Conservation (phyloP, 1,284 basidiomycete genomes). For the Limonomyces culmigenus region DNA sequence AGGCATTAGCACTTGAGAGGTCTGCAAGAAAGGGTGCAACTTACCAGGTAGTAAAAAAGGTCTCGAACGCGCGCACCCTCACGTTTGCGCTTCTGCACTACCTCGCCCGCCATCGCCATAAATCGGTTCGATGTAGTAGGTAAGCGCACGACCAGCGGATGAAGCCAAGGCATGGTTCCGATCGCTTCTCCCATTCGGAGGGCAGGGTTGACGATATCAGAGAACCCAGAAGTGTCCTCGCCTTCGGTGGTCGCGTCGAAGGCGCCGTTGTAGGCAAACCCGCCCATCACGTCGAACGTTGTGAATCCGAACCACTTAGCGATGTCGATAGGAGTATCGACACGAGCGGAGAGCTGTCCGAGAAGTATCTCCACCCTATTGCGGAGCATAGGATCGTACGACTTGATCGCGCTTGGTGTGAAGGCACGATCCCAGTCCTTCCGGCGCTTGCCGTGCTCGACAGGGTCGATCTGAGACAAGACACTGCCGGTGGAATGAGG, state of each 20-base stretch:
- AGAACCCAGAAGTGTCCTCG: conserved; percentile 4
- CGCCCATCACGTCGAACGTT: conserved; percentile 10
- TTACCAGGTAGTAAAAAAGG: not conserved
- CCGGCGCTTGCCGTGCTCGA: conserved; percentile 11
- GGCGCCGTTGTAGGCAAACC: conserved; percentile 6
- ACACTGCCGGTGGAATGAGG: not conserved
- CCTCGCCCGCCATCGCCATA: not conserved
- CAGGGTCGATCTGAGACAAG: conserved; percentile 5
- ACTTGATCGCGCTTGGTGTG: conserved; percentile 5
- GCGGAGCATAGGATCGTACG: conserved; percentile 5
- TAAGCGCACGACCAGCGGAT: not conserved
- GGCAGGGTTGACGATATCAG: conserved; percentile 3
- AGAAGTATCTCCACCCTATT: conserved; percentile 3
- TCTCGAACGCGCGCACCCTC: not conserved
- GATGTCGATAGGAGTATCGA: conserved; percentile 4
- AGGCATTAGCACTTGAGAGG: not conserved
- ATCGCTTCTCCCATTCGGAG: conserved; percentile 2
- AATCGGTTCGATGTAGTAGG: not conserved
- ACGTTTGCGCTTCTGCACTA: not conserved
- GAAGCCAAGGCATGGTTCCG: conserved; percentile 6
- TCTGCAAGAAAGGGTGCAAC: not conserved
- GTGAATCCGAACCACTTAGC: conserved; percentile 8
- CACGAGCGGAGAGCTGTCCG: conserved; percentile 1
- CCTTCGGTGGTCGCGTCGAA: conserved; percentile 7
- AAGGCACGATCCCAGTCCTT: conserved; percentile 10